These are phyloP conservation scores for Catenaria anguillulae DNA, from an alignment of 371 early-diverging fungal species.

Conservation along the genomic window DNA sequence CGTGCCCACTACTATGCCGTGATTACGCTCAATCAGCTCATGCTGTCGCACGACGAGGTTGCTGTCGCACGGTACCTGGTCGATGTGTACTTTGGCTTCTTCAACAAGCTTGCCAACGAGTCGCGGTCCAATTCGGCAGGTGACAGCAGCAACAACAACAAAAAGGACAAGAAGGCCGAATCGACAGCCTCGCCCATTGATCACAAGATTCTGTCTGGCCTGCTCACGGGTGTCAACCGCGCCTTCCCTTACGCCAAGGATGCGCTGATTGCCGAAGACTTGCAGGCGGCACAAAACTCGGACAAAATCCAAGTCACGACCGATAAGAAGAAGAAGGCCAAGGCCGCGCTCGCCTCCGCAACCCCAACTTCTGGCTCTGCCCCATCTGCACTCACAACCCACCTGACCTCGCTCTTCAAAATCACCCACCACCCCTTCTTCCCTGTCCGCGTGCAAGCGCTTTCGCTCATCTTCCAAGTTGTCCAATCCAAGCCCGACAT, in stretches of 20 bases:
- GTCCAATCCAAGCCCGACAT: constrained; percentile 16
- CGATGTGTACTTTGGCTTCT: constrained; percentile 78
- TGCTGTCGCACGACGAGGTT: constrained; percentile 50
- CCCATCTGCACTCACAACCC: constrained; percentile 35
- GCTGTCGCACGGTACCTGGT: constrained; percentile 67
- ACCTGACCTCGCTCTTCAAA: constrained; percentile 70
- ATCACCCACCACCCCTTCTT: constrained; percentile 75
- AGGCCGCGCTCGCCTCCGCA: constrained; percentile 15
- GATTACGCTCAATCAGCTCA: constrained; percentile 78
- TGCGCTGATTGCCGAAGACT: constrained; percentile 38
- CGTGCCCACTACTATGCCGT: constrained; percentile 76
- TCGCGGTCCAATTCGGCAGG: constrained; percentile 17
- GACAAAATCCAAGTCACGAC: constrained; percentile 7
- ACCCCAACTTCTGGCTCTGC: constrained; percentile 16
- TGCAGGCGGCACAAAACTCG: constrained; percentile 14
- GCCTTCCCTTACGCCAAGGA: constrained; percentile 82
- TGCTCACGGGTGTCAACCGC: constrained; percentile 89
- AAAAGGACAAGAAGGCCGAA: constrained; percentile 22
- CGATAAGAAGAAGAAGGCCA: constrained; percentile 24
- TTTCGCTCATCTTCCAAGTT: constrained; percentile 73
- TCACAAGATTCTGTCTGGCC: constrained; percentile 71
- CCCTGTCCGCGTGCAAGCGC: constrained; percentile 79
- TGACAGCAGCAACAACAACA: too few species aligned
- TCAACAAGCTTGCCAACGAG: constrained; percentile 50
- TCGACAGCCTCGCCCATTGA: constrained; percentile 48